Percentiles rank a stretch among this genome's conserved stretches.
phyloP scores from a whole-genome alignment of 1,284 basidiomycete genomes.

The Pseudozyma tsukubaensis region DNA sequence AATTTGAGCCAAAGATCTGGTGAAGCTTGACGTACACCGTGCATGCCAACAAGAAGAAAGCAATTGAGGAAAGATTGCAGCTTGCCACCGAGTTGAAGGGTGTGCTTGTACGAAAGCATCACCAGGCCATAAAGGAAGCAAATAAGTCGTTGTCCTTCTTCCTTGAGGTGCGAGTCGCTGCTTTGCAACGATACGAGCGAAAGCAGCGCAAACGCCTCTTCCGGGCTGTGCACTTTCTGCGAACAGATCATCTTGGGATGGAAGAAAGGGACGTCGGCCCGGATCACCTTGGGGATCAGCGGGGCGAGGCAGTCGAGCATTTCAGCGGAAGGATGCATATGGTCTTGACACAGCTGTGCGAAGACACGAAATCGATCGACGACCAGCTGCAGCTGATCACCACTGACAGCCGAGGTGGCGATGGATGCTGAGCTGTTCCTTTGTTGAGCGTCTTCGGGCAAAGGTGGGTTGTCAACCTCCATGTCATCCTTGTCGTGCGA shows the following conservation, averaged over 20 bases:
- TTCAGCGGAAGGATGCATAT: conserved; percentile 29
- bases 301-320: conserved; percentile 25
- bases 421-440: conserved; percentile 20
- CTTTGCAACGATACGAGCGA: conserved; percentile 27
- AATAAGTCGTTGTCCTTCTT: conserved; percentile 27
- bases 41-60: conserved; percentile 27
- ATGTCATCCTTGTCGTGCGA: conserved; percentile 10
- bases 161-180: conserved; percentile 15
- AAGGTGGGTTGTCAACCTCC: conserved; percentile 17
- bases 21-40: conserved; percentile 23
- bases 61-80: conserved; percentile 32
- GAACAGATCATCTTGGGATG: conserved; percentile 38
- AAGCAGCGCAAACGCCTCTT: conserved; percentile 29
- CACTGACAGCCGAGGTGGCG: conserved; percentile 18
- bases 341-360: conserved; percentile 34
- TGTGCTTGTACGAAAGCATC: conserved; percentile 35
- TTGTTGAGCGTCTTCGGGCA: conserved; percentile 15
- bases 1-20: conserved; percentile 33
- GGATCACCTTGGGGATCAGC: conserved; percentile 22
- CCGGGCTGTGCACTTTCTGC: conserved; percentile 26
- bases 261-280: conserved; percentile 21
- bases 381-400: conserved; percentile 37
- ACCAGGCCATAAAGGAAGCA: conserved; percentile 39
- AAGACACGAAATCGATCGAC: conserved; percentile 33
- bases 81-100: conserved; percentile 25